Evolutionary conservation across 768 basidiomycete species (phyloP).

Genomic region (Suillus tomentosus): DNA sequence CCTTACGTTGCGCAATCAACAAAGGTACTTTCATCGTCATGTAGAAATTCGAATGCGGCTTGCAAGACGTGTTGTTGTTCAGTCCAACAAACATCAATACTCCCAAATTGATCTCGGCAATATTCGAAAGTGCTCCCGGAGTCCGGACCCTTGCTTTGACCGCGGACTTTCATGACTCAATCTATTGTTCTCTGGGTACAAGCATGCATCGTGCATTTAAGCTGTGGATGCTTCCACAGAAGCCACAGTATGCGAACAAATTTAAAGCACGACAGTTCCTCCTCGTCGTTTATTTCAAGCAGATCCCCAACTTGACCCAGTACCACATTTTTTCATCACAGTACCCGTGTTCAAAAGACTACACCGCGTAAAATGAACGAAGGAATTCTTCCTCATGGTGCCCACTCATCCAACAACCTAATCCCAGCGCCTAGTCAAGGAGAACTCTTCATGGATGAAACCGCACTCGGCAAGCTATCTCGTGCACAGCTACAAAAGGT

Average conservation of each 20-base stretch:
- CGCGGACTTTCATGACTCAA: neutral
- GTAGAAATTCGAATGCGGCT: constrained; percentile 55
- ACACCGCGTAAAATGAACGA: neutral
- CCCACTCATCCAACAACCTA: neutral
- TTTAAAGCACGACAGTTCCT: neutral
- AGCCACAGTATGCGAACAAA: neutral
- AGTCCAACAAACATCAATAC: constrained; percentile 42
- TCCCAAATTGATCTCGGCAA: constrained; percentile 20
- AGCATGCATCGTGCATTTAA: constrained; percentile 2
- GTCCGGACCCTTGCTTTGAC: constrained; percentile 1
- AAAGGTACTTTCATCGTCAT: constrained; percentile 61
- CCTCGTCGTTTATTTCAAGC: neutral
- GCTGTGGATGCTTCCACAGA: neutral
- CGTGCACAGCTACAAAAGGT: constrained; percentile 30
- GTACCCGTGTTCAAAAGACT: neutral
- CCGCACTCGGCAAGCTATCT: constrained; percentile 25
- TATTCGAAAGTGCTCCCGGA: no score
- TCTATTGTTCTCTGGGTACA: constrained; percentile 6
- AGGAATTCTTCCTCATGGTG: neutral
- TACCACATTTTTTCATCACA: neutral
- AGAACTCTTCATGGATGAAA: constrained; percentile 15
- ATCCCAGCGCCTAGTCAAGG: neutral
- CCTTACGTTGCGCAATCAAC: no score
- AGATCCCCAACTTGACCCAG: neutral
- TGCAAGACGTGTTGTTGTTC: constrained; percentile 56